Percentiles rank a stretch among this genome's conserved stretches.
These are phyloP conservation scores for Mortierella sp. DNA, from an alignment of 371 early-diverging fungal genomes.

Conservation along the genomic window DNA sequence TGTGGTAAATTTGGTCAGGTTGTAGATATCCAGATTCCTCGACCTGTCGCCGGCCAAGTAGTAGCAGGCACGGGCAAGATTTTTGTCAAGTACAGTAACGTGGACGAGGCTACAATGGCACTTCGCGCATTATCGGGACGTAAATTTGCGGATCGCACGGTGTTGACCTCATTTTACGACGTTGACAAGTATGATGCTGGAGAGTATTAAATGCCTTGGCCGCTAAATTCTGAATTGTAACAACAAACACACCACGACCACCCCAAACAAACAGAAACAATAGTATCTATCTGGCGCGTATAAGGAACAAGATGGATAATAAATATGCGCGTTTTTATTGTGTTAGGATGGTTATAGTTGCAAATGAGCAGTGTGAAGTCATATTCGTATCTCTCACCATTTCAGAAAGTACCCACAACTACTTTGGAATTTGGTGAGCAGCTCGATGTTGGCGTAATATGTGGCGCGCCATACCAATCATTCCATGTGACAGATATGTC, in stretches of 20 bases:
- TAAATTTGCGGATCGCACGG: slow-evolving; percentile 94
- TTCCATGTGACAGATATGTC: not conserved
- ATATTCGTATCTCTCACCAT: not conserved
- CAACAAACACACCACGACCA: not conserved
- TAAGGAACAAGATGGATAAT: not conserved
- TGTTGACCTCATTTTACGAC: slow-evolving; percentile 87
- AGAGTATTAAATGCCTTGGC: slow-evolving; percentile 64
- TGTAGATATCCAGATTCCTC: slow-evolving; percentile 85
- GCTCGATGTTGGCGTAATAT: too few relatives aligned
- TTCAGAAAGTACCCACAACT: not conserved
- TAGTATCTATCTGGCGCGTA: not conserved
- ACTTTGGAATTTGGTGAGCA: not conserved
- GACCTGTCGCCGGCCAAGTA: slow-evolving; percentile 68
- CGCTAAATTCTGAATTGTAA: slow-evolving; percentile 2
- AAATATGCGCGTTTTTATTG: not conserved
- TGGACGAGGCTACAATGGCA: slow-evolving; percentile 75
- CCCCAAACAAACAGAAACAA: not conserved
- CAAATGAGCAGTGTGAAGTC: not conserved
- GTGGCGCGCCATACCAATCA: not conserved
- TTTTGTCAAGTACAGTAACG: slow-evolving; percentile 81
- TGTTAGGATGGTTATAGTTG: not conserved
- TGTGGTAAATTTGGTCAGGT: slow-evolving; percentile 91
- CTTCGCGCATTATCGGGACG: slow-evolving; percentile 93
- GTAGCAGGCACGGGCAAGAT: slow-evolving; percentile 92
- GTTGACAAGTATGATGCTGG: slow-evolving; percentile 74